Percentiles rank a stretch among this genome's conserved stretches.
phyloP scores from a whole-genome alignment of 306 rosid species.

The Gynostemma pentaphyllum region DNA sequence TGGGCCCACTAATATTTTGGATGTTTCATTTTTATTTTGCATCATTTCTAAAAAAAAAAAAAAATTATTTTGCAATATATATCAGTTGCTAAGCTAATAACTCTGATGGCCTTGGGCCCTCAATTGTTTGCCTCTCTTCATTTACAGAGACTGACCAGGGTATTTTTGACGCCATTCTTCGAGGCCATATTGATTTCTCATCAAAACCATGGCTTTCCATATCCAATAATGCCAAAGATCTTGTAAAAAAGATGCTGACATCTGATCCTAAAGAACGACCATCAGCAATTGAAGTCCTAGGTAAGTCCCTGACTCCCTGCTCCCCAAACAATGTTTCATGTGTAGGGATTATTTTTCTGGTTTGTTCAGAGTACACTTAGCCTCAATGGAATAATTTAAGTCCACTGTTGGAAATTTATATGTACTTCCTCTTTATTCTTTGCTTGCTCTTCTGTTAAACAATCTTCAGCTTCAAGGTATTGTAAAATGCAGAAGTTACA shows the following conservation, averaged over 20 bases:
- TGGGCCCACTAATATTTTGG: background rate
- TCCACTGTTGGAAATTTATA: too few relatives aligned
- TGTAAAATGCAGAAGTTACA: too few relatives aligned
- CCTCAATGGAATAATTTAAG: background rate
- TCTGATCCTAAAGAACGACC: constrained; percentile 70
- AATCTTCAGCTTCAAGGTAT: too few relatives aligned
- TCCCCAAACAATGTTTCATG: background rate
- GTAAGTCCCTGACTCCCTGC: constrained; percentile 35
- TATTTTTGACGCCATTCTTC: constrained; percentile 82
- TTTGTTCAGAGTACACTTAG: background rate
- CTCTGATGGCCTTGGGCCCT: constrained; percentile 5
- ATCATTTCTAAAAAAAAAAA: too few relatives aligned
- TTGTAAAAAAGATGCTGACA: constrained; percentile 70
- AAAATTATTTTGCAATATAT: too few relatives aligned
- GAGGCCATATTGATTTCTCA: constrained; percentile 69
- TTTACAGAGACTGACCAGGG: constrained; percentile 80
- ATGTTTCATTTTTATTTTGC: background rate
- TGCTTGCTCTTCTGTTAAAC: background rate
- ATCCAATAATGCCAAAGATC: constrained; percentile 83
- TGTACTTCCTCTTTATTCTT: too few relatives aligned
- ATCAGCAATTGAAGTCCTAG: constrained; percentile 61
- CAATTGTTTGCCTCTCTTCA: constrained; percentile 17
- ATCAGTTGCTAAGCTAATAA: background rate
- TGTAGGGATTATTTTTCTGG: background rate
- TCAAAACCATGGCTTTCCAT: constrained; percentile 96